Base-by-base conservation (phyloP, 805 yeast genomes). In the Barnettozyma sucrosica region DNA sequence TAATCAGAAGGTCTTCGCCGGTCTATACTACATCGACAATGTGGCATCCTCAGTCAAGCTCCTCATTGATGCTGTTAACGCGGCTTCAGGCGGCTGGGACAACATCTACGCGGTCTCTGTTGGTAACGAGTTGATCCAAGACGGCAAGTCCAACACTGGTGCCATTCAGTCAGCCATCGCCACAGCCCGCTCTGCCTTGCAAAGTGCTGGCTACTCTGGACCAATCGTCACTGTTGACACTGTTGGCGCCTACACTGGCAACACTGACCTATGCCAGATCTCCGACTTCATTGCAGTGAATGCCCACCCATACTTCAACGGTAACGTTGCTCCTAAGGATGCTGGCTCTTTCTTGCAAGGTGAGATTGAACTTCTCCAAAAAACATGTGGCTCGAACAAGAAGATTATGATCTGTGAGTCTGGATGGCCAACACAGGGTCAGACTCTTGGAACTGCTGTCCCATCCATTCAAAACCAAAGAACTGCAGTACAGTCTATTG, bases 381-480 rank as follows among this genome's bases (percentile, higher is more conserved):
- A 62, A 37, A 64, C 61, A 19, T 81, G 85, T 61, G 77, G 79
- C 48, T 66, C 67, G 50, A 51, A 57, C 28, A 79, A 80, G 63
- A 54, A 60, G 18, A 66, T 64, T 13, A 64, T 80, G 51, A 71
- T 81, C 53, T 71, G 80, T 48, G 88, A 81, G 66, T 75, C 84
- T 44, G 88, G 88, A 37, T 81, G 88, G 88, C 88, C 87, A 57
- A 74, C 83, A 14, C 58, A 70, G 56, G 87, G 88, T 59, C 63
- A 69, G 52, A 57, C 74, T 49, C 75, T 70, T 55, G 82, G 81
- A 48, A 51, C 54, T 42, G 79, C 81, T 54, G 80, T 80, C 32
- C 85, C 86, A 41, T 76, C 81, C 20, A 54, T 54, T 28, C 63
- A 55, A 5, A 77, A 81, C 68, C 86, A 81, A 63, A 60, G 66